These are phyloP conservation scores for Eucalyptus guilfoylei DNA, from an alignment of 345 rosid species.

Conservation along the genomic window DNA sequence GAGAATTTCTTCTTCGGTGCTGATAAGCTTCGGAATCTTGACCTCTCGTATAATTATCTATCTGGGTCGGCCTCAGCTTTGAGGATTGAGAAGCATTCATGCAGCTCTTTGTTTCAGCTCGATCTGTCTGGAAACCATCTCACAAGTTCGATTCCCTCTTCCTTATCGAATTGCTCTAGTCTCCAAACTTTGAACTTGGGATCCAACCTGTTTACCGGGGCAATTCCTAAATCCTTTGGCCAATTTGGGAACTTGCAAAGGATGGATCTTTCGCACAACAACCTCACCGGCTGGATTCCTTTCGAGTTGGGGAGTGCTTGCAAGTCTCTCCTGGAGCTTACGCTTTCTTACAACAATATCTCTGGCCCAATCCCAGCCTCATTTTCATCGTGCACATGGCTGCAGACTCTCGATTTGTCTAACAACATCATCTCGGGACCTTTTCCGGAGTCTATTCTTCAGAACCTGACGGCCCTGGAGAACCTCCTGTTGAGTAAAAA, in stretches of 20 bases:
- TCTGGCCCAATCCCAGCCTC: constrained; percentile 62
- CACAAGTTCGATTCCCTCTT: constrained; percentile 35
- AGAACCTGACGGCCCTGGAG: constrained; percentile 45
- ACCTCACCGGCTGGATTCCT: constrained; percentile 75
- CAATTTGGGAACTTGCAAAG: constrained; percentile 40
- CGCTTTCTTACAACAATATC: constrained; percentile 63
- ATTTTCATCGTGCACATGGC: constrained; percentile 55
- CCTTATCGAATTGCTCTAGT: constrained; percentile 61
- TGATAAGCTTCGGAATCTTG: constrained; percentile 60
- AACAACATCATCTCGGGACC: constrained; percentile 79
- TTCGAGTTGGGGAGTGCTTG: constrained; percentile 63
- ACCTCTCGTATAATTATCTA: constrained; percentile 64
- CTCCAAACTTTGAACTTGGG: constrained; percentile 58
- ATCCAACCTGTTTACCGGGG: constrained; percentile 49
- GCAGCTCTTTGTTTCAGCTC: constrained; percentile 46
- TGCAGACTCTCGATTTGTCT: constrained; percentile 67
- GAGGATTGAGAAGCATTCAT: constrained; percentile 27
- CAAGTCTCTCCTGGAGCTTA: constrained; percentile 41
- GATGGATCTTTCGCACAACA: constrained; percentile 71
- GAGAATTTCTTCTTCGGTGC: constrained; percentile 30
- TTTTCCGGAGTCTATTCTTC: constrained; percentile 49
- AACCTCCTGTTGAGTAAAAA: constrained; percentile 57
- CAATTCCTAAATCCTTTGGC: constrained; percentile 49
- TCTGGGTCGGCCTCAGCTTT: constrained; percentile 68
- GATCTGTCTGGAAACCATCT: constrained; percentile 64